phyloP scores from a whole-genome alignment of 305 asterid genomes.

The Fraxinus baroniana region DNA sequence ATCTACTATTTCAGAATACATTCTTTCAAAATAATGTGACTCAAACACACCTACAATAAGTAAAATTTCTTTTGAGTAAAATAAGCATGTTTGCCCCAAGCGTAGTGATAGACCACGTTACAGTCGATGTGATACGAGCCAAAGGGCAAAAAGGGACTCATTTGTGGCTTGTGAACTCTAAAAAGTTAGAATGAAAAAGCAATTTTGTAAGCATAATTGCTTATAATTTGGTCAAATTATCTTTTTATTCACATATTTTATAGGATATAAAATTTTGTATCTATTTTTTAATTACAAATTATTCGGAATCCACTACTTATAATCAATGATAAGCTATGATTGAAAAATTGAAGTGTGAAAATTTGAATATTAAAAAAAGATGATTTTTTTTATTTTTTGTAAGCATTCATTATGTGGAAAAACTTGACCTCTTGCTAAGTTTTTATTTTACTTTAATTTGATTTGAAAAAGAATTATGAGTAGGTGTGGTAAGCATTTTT shows the following conservation, averaged over 20 bases:
- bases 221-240: too few relatives aligned
- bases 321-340: too few relatives aligned
- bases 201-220: background rate
- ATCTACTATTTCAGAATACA: too few relatives aligned
- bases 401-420: background rate
- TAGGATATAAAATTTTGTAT: background rate
- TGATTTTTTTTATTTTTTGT: background rate
- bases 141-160: background rate
- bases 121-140: background rate
- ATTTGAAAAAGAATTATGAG: background rate
- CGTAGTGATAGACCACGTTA: background rate
- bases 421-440: background rate
- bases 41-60: too few relatives aligned
- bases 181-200: background rate
- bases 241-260: too few relatives aligned
- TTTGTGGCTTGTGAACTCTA: background rate
- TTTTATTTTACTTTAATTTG: too few relatives aligned
- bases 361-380: background rate
- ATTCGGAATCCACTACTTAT: background rate
- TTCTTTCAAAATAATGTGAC: too few relatives aligned
- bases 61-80: background rate
- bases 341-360: background rate
- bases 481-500: background rate
- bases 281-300: too few relatives aligned
- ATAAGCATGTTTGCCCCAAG: background rate